A percentile compares a stretch with the other conserved stretches of the same genome.
Evolutionary conservation across 2,329 filamentous ascomycete species (phyloP).

Genomic region (Bimuria novae-zelandiae): DNA sequence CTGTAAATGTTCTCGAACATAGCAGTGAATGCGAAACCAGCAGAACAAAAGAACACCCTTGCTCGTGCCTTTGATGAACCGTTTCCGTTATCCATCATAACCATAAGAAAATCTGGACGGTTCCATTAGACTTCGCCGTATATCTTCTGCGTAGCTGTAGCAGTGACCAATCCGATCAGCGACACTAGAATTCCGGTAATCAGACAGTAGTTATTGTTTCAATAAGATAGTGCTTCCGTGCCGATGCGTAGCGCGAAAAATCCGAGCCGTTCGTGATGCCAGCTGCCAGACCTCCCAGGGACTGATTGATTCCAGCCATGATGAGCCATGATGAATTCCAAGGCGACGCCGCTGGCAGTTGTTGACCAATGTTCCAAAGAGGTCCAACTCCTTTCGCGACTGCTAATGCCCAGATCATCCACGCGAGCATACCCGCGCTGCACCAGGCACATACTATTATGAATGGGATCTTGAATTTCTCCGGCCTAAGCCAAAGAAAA

Average conservation of each 20-base stretch:
- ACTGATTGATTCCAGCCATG: slow-evolving; percentile 53
- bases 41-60: slow-evolving; percentile 43
- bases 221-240: slow-evolving; percentile 43
- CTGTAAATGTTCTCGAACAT: slow-evolving; percentile 50
- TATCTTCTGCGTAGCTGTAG: slow-evolving; percentile 46
- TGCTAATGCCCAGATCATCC: slow-evolving; percentile 55
- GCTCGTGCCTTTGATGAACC: slow-evolving; percentile 45
- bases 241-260: slow-evolving; percentile 51
- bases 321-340: slow-evolving; percentile 53
- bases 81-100: slow-evolving; percentile 52
- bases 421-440: slow-evolving; percentile 51
- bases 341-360: slow-evolving; percentile 40
- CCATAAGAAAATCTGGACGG: slow-evolving; percentile 51
- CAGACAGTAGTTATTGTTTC: slow-evolving; percentile 48
- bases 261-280: slow-evolving; percentile 52
- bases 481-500: slow-evolving; percentile 55
- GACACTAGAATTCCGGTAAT: slow-evolving; percentile 49
- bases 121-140: slow-evolving; percentile 48
- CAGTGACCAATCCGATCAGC: slow-evolving; percentile 50
- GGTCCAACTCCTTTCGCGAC: slow-evolving; percentile 51
- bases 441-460: slow-evolving; percentile 51
- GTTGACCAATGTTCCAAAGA: slow-evolving; percentile 48
- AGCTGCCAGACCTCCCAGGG: slow-evolving; percentile 48
- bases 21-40: slow-evolving; percentile 42
- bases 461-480: slow-evolving; percentile 56